Base-by-base conservation (phyloP, 352 stramenopile species). In the Phytophthora cactorum region DNA sequence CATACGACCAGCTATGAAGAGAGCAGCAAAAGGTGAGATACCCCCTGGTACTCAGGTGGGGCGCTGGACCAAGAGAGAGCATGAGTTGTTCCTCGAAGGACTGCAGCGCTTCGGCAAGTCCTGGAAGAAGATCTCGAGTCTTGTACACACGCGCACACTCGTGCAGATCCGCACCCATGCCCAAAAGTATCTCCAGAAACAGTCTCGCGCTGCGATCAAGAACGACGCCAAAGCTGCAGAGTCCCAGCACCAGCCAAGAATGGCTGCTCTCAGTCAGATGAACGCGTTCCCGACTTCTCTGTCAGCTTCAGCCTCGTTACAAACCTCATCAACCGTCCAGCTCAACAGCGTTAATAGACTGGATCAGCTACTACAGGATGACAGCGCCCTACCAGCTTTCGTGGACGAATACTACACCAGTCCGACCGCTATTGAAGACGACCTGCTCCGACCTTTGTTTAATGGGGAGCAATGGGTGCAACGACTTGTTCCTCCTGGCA, bases 91-190 rank as follows among this genome's bases (percentile, higher is more conserved):
- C 66, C 74, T 97, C 1, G 83, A 97, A 63, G 91, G 91, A 0
- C 75, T 97, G 1, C 66, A 90, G 41, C 75, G 89, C 17, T 95
- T 95, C 59, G 91, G 91, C 52, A 96, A 92, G 74, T 96, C 93
- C 10, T 97, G 91, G 91, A 97, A 97, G 68, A 93, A 95, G 71
- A 97, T 95, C 66, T 87, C 84, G 15, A 91, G 77, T 49, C 76
- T 95, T 17, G 87, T 95, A 32, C 76, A 84, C 55, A 92, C 88
- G 9, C 78, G 88, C 14, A 95, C 88, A 31, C 76, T 97, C 5
- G 96, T 98, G 36, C 97, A 99, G 70, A 99, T 99, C 69, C 92
- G 97, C 10, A 98, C 91, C 3, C 97, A 99, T 61, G 97, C 97
- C 0, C 97, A 99, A 79, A 99, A 99, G 64, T 99, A 98, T 70